phyloP scores from a whole-genome alignment of 1,284 basidiomycete species.

The Sphagnurus paluster region DNA sequence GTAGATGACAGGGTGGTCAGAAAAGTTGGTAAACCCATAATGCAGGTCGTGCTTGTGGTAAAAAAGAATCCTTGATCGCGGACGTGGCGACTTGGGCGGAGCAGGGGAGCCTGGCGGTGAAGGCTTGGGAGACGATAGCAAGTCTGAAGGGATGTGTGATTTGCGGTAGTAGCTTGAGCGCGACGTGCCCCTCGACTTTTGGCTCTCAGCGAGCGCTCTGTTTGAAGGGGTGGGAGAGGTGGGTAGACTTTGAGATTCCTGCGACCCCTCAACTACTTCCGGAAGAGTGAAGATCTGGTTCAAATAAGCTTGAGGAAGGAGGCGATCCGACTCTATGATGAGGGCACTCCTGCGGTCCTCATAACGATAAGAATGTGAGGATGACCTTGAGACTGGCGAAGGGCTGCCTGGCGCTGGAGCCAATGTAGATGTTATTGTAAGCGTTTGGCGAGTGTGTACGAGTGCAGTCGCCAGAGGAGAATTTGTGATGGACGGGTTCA shows the following conservation, averaged over 20 bases:
- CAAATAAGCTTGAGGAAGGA: constrained; percentile 6
- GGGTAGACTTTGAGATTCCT: not conserved
- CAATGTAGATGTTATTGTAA: constrained; percentile 1
- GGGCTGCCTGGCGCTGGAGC: not conserved
- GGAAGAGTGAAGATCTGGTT: constrained; percentile 6
- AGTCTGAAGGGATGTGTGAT: constrained; percentile 12
- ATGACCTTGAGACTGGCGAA: not conserved
- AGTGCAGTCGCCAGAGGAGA: constrained; percentile 1
- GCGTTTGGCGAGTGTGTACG: constrained; percentile 4
- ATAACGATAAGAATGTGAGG: constrained; percentile 4
- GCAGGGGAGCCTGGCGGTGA: constrained; percentile 19
- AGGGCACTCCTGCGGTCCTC: constrained; percentile 8
- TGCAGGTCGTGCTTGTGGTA: constrained; percentile 61
- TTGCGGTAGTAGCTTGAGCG: constrained; percentile 10
- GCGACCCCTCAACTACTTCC: constrained; percentile 4
- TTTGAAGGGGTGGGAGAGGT: not conserved
- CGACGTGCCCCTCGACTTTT: constrained; percentile 1
- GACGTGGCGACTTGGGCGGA: constrained; percentile 26
- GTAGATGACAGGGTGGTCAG: constrained; percentile 55
- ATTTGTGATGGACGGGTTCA: constrained; percentile 3
- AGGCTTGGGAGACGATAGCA: not conserved
- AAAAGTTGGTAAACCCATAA: constrained; percentile 73
- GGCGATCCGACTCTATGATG: constrained; percentile 8
- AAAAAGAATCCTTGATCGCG: constrained; percentile 46
- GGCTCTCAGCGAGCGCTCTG: not conserved